Conservation (phyloP, 108 stramenopile genomes). For the Pseudonitzschia pungens region DNA sequence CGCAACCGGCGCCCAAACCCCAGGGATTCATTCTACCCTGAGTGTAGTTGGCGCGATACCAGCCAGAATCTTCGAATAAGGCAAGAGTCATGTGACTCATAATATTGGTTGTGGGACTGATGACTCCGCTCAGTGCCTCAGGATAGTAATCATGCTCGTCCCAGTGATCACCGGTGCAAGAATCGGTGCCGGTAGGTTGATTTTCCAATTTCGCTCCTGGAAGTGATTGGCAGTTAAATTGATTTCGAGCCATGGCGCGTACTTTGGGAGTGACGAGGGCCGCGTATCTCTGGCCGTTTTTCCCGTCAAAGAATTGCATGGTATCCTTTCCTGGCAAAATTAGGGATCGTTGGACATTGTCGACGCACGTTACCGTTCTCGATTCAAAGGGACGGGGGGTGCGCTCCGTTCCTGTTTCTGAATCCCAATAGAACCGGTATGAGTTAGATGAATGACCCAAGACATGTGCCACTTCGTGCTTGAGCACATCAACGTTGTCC, state of each 20-base stretch:
- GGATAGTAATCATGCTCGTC: conserved; percentile 80
- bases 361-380: conserved; percentile 73
- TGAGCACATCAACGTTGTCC: conserved; percentile 72
- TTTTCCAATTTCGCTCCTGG: conserved; percentile 78
- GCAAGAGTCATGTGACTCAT: conserved; percentile 73
- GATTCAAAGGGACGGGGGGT: conserved; percentile 69
- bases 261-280: conserved; percentile 80
- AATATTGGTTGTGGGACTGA: conserved; percentile 73
- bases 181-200: conserved; percentile 73
- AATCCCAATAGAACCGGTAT: conserved; percentile 81
- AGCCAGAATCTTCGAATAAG: conserved; percentile 80
- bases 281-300: conserved; percentile 75
- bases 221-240: conserved; percentile 80
- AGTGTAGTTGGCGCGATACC: conserved; percentile 78
- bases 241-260: conserved; percentile 73
- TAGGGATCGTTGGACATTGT: conserved; percentile 57
- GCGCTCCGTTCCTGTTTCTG: conserved; percentile 62
- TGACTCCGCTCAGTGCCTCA: conserved; percentile 64
- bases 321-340: conserved; percentile 72
- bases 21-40: conserved; percentile 43
- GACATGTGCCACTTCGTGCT: conserved; percentile 74
- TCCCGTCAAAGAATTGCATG: conserved; percentile 63
- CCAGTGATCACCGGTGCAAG: conserved; percentile 87
- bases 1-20: conserved; percentile 80
- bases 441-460: conserved; percentile 76